A percentile compares a stretch with the other conserved stretches of the same genome.
Conservation (phyloP, 129 eudicot species). For the Pulicaria dysenterica region DNA sequence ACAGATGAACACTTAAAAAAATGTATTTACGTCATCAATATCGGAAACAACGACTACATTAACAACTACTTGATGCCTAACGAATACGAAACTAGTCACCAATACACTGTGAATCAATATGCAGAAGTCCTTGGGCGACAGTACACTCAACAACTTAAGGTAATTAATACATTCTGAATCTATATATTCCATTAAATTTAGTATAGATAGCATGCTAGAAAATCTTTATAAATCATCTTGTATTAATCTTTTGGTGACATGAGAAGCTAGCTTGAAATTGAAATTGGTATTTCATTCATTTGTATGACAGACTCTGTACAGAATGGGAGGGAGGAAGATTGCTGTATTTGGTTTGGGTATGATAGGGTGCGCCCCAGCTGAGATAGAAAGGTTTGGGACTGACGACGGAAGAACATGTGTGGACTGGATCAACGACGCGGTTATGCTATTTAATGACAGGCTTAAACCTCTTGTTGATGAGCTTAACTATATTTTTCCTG, state of each 20-base stretch:
- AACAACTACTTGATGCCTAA: conserved; percentile 53
- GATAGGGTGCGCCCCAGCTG: conserved; percentile 43
- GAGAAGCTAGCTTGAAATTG: not conserved
- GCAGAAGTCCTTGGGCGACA: conserved; percentile 39
- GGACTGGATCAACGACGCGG: conserved; percentile 32
- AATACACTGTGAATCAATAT: conserved; percentile 32
- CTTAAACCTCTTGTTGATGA: conserved; percentile 31
- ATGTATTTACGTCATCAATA: conserved; percentile 45
- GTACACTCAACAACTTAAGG: conserved; percentile 43
- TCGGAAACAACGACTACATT: conserved; percentile 61
- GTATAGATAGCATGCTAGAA: no score
- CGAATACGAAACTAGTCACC: conserved; percentile 23
- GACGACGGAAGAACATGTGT: conserved; percentile 29
- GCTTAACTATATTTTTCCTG: conserved; percentile 25
- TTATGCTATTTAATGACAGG: conserved; percentile 28
- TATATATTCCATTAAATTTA: no score
- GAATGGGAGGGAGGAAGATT: conserved; percentile 42
- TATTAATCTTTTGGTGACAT: not conserved
- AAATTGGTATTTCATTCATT: not conserved
- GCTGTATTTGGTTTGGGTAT: conserved; percentile 44
- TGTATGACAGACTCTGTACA: conserved; percentile 35
- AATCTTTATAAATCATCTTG: not conserved
- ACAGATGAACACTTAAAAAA: conserved; percentile 37
- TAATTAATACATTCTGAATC: not conserved
- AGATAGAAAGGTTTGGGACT: conserved; percentile 27